Base-by-base conservation (phyloP, 2,329 filamentous ascomycete species). In the Botryotinia calthae region DNA sequence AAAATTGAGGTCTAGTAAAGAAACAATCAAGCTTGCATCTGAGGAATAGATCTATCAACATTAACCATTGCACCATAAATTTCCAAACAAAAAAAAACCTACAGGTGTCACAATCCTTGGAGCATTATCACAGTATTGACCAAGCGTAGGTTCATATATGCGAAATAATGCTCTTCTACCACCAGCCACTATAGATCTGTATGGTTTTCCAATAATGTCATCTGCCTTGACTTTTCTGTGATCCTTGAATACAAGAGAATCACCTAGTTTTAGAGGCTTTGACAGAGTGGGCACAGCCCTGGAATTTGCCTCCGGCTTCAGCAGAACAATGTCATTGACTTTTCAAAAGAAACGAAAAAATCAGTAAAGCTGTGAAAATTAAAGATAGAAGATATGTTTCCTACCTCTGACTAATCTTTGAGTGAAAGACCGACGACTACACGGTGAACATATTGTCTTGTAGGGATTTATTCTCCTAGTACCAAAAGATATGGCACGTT, bases 101-200 rank as follows among this genome's bases (percentile, higher is more conserved):
- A 91, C 89, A 78, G 93, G 93, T 71, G 93, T 95, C n/a, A 94
- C 93, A 22, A 91, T 81, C 72, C 93, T 87, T 76, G 87, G 87
- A 91, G 83, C 64, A 88, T 85, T 70, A 94, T 88, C 65, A 68
- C 65, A 68, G 82, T 95, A 95, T 81, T 94, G 90, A 65, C 90
- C 90, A 72, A 96, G 83, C 0, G 90, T 90, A 25, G 92, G 91
- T 75, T 89, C 87, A 71, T 87, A 86, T 58, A 93, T 76, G 37
- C 77, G 74, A 72, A 78, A 82, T 40, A 73, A 59, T 12, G 69
- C 56, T 31, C 75, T 73, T 73, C 76, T 78, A 48, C 70, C 75
- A 7, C 72, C 76, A 25, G 59, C 63, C 20, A 77, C 73, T 4
- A 74, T 62, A 68, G 78, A 75, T 28, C 78, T 72, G 6, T 77